Evolutionary conservation across 2,329 filamentous ascomycete genomes (phyloP), one percentile per base, ranked within the genome.

Genomic region (Fusarium begoniae): DNA sequence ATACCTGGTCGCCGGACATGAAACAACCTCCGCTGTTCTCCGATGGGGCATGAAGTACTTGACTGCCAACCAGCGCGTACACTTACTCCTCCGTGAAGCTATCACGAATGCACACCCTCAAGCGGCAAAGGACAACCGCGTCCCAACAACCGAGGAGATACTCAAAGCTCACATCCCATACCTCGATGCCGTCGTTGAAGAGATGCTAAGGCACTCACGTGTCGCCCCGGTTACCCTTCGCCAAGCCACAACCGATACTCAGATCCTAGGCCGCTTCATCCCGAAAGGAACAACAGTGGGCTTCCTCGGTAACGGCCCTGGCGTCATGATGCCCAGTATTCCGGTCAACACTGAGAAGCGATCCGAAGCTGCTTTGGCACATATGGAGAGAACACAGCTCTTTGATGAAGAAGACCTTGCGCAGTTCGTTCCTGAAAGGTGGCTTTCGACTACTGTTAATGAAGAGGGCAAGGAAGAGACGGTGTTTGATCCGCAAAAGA

Each of bases 161-260:
- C 65, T 64, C 2, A 59, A 58, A n/a, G 57, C 75, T 7, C 67
- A 76, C 0, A 69, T 82, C 3, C 79, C 80, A 1, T 84, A 83
- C 66, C 78, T 84, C 2, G 83, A 84, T 41, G 82, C 82, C 9
- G 75, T 80, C 6, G 69, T 84, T 4, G 82, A 84, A 59, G 83
- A 85, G 63, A 74, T 79, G 1, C 72, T 84, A 2, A 79, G 84
- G 2, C 53, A 74, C 26, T 69, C 76, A 3, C 74, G 77, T 7
- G 74, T 77, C 13, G 78, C 79, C 3, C 65, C 79, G 2, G 55
- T 79, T 5, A 69, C 82, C 1, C 53, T 78, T 2, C 78, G 82
- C 2, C 70, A 79, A 55, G 79, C 82, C 2, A 60, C 67, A 17
- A 30, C 61, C 5, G 82, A 84, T 44, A 82, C 81, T 1, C 70